Percentiles rank a stretch among this genome's conserved stretches.
phyloP scores from a whole-genome alignment of 176 grass and related monocot species.

The Aegilops longissima region DNA sequence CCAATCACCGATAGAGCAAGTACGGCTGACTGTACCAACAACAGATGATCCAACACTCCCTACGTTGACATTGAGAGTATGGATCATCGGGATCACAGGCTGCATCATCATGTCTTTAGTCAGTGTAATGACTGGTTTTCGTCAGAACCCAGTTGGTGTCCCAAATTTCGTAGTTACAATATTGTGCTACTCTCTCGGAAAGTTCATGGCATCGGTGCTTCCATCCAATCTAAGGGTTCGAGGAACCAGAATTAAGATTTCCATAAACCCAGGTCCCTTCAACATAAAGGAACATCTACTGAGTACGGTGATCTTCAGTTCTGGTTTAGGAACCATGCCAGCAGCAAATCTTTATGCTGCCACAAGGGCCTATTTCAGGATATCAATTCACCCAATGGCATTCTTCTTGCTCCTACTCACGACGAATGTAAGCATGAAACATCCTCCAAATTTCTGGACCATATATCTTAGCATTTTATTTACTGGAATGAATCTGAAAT shows the following conservation, averaged over 20 bases:
- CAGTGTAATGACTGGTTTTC: not conserved
- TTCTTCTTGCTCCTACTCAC: not conserved
- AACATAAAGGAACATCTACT: constrained; percentile 31
- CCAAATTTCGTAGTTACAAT: not conserved
- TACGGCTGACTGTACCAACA: constrained; percentile 26
- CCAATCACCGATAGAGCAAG: constrained; percentile 12
- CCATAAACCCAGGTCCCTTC: constrained; percentile 27
- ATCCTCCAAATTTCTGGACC: not conserved
- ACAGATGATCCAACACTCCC: constrained; percentile 31
- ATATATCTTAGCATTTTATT: not conserved
- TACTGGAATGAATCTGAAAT: not conserved
- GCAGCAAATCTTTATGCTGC: not conserved
- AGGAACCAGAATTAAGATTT: not conserved
- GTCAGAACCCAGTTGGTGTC: constrained; percentile 18
- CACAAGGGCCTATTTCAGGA: constrained; percentile 1
- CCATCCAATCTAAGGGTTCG: constrained; percentile 4
- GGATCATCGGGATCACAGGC: not conserved
- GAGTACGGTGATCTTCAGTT: not conserved
- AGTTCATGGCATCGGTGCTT: constrained; percentile 22
- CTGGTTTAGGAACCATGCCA: not conserved
- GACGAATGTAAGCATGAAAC: not conserved
- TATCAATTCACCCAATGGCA: not conserved
- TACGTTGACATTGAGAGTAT: constrained; percentile 22
- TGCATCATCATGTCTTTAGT: not conserved
- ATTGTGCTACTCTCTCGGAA: not conserved